Evolutionary conservation across 2,329 filamentous ascomycete genomes (phyloP).

Genomic region (Cadophora luteo-olivacea): DNA sequence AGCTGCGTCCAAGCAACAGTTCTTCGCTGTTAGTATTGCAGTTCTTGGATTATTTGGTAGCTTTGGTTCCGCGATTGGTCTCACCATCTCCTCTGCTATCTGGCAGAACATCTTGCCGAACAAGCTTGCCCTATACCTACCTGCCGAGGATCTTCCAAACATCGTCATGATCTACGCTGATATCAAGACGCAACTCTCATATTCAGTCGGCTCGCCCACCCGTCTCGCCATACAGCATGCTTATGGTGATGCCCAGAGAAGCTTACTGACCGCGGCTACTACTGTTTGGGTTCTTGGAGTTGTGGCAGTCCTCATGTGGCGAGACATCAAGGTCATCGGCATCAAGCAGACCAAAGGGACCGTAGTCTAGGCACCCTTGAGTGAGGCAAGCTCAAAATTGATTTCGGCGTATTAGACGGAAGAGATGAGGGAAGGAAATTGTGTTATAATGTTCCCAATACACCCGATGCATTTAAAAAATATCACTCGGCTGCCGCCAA

Average conservation of each 20-base stretch:
- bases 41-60: neutral
- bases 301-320: conserved; percentile 50
- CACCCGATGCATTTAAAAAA: neutral
- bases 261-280: neutral
- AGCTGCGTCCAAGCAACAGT: conserved; percentile 2
- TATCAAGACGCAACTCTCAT: neutral
- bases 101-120: neutral
- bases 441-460: neutral
- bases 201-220: neutral
- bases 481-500: neutral
- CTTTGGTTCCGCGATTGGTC: neutral
- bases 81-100: neutral
- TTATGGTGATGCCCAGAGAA: neutral
- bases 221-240: neutral
- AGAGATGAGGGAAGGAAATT: neutral
- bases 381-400: neutral
- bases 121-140: neutral
- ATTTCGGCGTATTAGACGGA: neutral
- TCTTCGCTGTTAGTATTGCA: conserved; percentile 2
- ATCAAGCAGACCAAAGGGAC: conserved; percentile 26
- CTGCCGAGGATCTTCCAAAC: neutral
- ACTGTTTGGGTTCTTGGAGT: conserved; percentile 34
- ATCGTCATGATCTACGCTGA: neutral
- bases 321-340: conserved; percentile 51
- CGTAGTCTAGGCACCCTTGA: neutral